Base-by-base conservation (phyloP, 805 yeast species). In the Ogataea neopini region DNA sequence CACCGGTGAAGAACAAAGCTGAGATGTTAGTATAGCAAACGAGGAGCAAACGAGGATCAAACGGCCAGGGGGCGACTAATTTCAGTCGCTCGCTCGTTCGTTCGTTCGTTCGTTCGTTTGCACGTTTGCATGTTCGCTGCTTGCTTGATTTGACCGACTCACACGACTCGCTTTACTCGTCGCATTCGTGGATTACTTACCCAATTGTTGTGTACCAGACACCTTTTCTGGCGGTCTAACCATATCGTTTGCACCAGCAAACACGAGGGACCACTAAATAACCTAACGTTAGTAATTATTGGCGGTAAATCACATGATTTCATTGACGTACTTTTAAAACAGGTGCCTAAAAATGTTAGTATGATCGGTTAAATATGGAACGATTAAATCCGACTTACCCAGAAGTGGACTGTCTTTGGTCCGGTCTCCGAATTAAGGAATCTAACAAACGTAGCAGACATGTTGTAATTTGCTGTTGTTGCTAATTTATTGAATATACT, bases 391-490 rank as follows among this genome's bases (percentile, higher is more conserved):
- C 40, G 17, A 72, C 80, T 34, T 68, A 80, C 95, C 99, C 99
- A 92, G 71, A 92, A 92, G 66, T 92, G 99, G 47, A 94, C 91
- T n/a, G 99, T 92, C 65, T 73, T 83, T 34, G 99, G 99, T 26
- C 99, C 99, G 15, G 99, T 88, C 65, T 86, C 95, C 14, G 96
- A 84, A 59, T 83, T 80, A 64, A 88, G 65, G 63, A 84, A 89
- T 62, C 87, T 77, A 51, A 78, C 70, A 68, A 92, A 88, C 40
- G 79, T 80, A 28, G 82, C 69, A 14, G 84, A 67, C 72, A 68
- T 68, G 22, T 9, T 34, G n/a, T 14, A n/a, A 6, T 13, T 15
- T 30, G 34, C n/a, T 11, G 13, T 28, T 28, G 30, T 28, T 28
- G 30, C 14, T 11, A 6, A 28, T 22, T 22, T 22, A 22, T 22